Evolutionary conservation across 768 basidiomycete genomes (phyloP).

Genomic region (Galerina sulciceps): DNA sequence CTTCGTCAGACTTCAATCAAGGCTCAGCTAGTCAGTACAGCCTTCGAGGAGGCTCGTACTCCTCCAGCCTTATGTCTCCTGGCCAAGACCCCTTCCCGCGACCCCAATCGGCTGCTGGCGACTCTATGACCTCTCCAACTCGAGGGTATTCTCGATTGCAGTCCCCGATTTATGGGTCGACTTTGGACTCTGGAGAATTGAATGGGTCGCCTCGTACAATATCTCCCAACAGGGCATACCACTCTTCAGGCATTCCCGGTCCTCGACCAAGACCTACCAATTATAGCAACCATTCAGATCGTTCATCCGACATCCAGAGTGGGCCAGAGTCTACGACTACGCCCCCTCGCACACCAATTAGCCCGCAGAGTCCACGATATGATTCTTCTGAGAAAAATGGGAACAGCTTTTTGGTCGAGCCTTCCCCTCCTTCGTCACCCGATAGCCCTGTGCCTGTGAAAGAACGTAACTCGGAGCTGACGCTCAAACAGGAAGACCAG

Average conservation of each 20-base stretch:
- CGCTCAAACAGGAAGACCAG: slow-evolving; percentile 27
- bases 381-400: slow-evolving; percentile 22
- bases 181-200: slow-evolving; percentile 38
- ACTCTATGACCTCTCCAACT: slow-evolving; percentile 44
- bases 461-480: slow-evolving; percentile 21
- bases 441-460: slow-evolving; percentile 8
- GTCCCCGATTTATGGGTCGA: slow-evolving; percentile 40
- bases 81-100: slow-evolving; percentile 63
- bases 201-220: slow-evolving; percentile 43
- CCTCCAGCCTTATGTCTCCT: slow-evolving; percentile 41
- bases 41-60: slow-evolving; percentile 21
- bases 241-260: slow-evolving; percentile 30
- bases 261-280: slow-evolving; percentile 32
- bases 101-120: slow-evolving; percentile 66
- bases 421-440: slow-evolving; percentile 29
- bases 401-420: slow-evolving; percentile 22
- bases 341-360: slow-evolving; percentile 69
- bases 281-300: slow-evolving; percentile 35
- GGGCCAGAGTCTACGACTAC: slow-evolving; percentile 48
- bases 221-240: slow-evolving; percentile 39
- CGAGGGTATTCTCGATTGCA: slow-evolving; percentile 34
- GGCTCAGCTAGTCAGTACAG: slow-evolving; percentile 27
- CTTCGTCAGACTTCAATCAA: slow-evolving; percentile 34
- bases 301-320: slow-evolving; percentile 39
- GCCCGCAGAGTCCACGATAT: slow-evolving; percentile 45